Conservation (phyloP, 306 rosid genomes). For the Sesbania bispinosa region DNA sequence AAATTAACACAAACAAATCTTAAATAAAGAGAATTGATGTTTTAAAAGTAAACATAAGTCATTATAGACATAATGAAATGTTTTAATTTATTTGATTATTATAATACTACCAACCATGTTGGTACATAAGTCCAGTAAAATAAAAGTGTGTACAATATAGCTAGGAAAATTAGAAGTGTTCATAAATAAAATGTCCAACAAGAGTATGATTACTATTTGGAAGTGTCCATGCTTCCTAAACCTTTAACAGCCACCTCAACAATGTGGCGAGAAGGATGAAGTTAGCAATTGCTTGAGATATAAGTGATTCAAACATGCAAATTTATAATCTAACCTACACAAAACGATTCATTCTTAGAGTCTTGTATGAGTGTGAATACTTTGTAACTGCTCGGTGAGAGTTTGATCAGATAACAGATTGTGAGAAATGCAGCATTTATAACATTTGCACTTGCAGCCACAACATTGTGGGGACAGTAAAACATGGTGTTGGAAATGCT, state of each 20-base stretch:
- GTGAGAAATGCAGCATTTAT: conserved; percentile 9
- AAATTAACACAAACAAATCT: background rate
- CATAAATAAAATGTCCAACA: background rate
- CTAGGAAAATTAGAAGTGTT: background rate
- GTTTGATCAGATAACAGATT: background rate
- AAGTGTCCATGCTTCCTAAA: background rate
- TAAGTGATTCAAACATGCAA: background rate
- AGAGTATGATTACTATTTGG: background rate
- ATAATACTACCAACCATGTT: background rate
- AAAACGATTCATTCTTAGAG: conserved; percentile 5
- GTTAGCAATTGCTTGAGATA: background rate
- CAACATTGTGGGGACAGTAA: background rate
- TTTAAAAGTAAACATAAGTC: background rate
- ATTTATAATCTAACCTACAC: background rate
- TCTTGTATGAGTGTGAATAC: conserved; percentile 2
- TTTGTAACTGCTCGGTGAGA: background rate
- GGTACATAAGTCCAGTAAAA: background rate
- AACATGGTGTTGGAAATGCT: conserved; percentile 16
- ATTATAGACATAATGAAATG: background rate
- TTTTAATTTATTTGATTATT: background rate
- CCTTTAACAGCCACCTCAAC: background rate
- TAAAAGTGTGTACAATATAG: background rate
- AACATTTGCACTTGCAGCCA: background rate
- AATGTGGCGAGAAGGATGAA: background rate
- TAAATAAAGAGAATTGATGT: background rate